Evolutionary conservation across 441 rosid genomes (phyloP), one percentile per base, ranked within the genome.

Genomic region (Capsella rubella): DNA sequence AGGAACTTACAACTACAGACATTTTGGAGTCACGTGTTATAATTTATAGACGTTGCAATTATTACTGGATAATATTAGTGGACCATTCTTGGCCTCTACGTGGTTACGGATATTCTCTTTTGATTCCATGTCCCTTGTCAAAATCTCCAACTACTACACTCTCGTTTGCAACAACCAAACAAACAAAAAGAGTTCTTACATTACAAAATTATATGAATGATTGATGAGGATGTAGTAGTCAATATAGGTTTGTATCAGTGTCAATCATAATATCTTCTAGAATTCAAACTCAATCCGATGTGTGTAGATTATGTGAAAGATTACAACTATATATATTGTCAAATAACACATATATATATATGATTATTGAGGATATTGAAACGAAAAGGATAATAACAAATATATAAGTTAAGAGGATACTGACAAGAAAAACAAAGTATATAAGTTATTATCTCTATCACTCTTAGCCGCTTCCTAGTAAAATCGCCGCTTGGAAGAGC

Each of bases 101-200:
- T 47, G 58, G 47, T 27, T n/a, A 34, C 58, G 49, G 16, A 69
- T 69, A 70, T 58, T 47, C 58, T 59, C 50, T 46, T 58, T 35
- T 70, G 40, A 37, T 49, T 37, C 49, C 66, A 47, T 70, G 18
- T 58, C 39, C 28, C 40, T 35, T 6, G 40, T 37, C 58, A 42
- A 35, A 70, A 25, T 35, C 28, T 6, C 29, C 37, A 47, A 70
- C 50, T 10, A 58, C 46, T 21, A 49, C 57, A 18, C 47, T 16
- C 11, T 32, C 25, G 27, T 61, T 61, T 61, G 66, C 3, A 18
- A 32, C 42, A 39, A 39, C 42, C 12, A 3, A 56, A 2, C 21
- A 3, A 47, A 15, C 18, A 8, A 6, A 16, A 0, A 3, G 21
- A 21, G 1, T 2, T 60, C 12, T 40, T 60, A 8, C 14, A 61